A percentile compares a stretch with the other conserved stretches of the same genome.
These are phyloP conservation scores for Neohortaea acidophila DNA, from an alignment of 495 filamentous ascomycete species.

Conservation along the genomic window DNA sequence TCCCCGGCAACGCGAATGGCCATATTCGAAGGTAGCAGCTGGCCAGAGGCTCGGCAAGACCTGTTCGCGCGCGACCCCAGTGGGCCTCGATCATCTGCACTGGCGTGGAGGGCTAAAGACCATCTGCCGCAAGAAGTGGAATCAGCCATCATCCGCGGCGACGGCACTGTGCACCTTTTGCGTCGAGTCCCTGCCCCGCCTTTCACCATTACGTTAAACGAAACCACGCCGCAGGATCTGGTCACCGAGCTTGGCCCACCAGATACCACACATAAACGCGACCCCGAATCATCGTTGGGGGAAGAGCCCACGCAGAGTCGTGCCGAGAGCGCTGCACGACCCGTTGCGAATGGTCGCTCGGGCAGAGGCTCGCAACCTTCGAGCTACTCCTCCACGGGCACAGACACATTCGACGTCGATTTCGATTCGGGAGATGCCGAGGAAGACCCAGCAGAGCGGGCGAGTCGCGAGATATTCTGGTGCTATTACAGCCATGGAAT, in stretches of 20 bases:
- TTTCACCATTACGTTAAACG: constrained; percentile 55
- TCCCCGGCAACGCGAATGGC: constrained; percentile 67
- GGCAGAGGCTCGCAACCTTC: constrained; percentile 10
- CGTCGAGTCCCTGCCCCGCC: constrained; percentile 39
- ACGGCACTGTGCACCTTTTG: constrained; percentile 60
- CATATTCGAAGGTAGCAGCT: constrained; percentile 75
- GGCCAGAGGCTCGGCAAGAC: constrained; percentile 60
- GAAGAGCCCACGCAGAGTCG: constrained; percentile 2
- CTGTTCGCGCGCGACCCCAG: constrained; percentile 61
- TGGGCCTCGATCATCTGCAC: constrained; percentile 43
- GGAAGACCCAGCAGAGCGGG: constrained; percentile 32
- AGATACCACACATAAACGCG: constrained; percentile 54
- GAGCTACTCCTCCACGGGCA: constrained; percentile 43
- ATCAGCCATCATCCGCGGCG: constrained; percentile 54
- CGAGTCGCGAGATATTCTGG: constrained; percentile 70
- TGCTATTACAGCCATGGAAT: constrained; percentile 95
- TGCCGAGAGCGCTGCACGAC: constrained; percentile 20
- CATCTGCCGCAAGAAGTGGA: constrained; percentile 67
- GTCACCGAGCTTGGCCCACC: constrained; percentile 81
- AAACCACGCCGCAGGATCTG: constrained; percentile 80
- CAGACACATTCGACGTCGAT: constrained; percentile 56
- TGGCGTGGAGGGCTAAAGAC: constrained; percentile 46
- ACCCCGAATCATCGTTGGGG: not conserved
- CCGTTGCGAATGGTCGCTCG: constrained; percentile 34
- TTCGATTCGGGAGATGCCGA: constrained; percentile 47